Evolutionary conservation across 129 eudicot species (phyloP), one percentile per base, ranked within the genome.

Genomic region (Lonicera japonica): DNA sequence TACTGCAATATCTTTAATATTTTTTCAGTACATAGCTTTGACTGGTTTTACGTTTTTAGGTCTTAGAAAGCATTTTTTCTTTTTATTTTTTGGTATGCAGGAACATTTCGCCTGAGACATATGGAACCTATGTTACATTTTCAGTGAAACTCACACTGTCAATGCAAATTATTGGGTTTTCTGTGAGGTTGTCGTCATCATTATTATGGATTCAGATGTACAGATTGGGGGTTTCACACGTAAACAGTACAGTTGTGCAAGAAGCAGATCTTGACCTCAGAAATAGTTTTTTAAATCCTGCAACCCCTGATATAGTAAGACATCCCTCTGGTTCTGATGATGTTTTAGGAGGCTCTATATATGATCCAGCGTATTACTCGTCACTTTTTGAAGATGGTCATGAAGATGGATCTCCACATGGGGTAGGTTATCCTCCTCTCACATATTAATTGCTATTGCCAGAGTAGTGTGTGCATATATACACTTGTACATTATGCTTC

Each of bases 191-290:
- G 48, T 84, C 70, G 19, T 91, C 97, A 25, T 84, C 94, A 0
- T 60, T 87, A 11, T 67, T 91, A 60, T 91, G 97, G 97, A 77
- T 87, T 53, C 97, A 87, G 77, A 91, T 91, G 95, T 91, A 91
- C 81, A 84, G 94, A 78, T 77, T 91, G 73, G 97, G 97, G 66
- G 87, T 66, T 66, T 82, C 97, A 67, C 71, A 70, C 46, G 69
- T 73, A 67, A 87, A 86, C 64, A 71, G 63, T 75, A 69, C 81
- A 53, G 67, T 36, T 73, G 79, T 79, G 40, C 86, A 77, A 73
- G 95, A 87, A 64, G 80, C 84, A 20, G 95, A 91, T 59, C 78
- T 68, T 60, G 92, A 86, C 83, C 60, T 83, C 73, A 79, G 95
- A 80, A 84, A 82, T 75, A 87, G 95, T 66, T 91, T 91, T 74